Base-by-base conservation (phyloP, 2,329 filamentous ascomycete genomes). In the Ustulina deusta region DNA sequence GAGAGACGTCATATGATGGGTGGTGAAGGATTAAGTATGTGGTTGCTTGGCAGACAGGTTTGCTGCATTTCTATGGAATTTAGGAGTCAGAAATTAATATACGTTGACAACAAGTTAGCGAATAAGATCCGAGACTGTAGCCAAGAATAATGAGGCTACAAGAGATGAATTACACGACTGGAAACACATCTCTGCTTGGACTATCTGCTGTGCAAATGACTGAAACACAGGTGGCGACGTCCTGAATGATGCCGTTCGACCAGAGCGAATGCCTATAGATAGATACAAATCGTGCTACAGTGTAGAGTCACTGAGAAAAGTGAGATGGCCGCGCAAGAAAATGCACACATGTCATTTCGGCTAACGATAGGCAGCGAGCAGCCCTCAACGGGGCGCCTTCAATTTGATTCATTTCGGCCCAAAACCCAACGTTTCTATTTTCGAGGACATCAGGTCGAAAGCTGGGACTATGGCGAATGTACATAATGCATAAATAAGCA, bases 341-440 rank as follows among this genome's bases (percentile, higher is more conserved):
- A 25, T 22, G 54, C 44, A 63, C 63, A 64, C 60, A 58, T 63
- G 60, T 34, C 60, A 51, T 22, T 17, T 29, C 17, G 42, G 40
- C 48, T 54, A 63, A 63, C 34, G 67, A 67, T 67, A 69, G 61
- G 64, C 36, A 20, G 51, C 22, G 48, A 42, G 27, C n/a, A 10
- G 49, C 25, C 27, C 40, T 42, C 38, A 32, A 48, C 27, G 20
- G n/a, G n/a, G 20, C 20, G 57, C 64, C 57, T 61, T 62, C 40
- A 56, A 34, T 34, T 54, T 62, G 49, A 46, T 58, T 20, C 10
- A 69, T 67, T 69, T 62, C 64, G 36, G 64, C 67, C 67, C 63
- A 66, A 69, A 55, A 42, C 63, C 60, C 32, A 66, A 64, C 57
- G 20, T 25, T 46, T 36, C 13, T 27, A 22, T 57, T 48, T 27